Conservation (phyloP, 2,329 filamentous ascomycete species). For the Colletotrichum eremochloae region DNA sequence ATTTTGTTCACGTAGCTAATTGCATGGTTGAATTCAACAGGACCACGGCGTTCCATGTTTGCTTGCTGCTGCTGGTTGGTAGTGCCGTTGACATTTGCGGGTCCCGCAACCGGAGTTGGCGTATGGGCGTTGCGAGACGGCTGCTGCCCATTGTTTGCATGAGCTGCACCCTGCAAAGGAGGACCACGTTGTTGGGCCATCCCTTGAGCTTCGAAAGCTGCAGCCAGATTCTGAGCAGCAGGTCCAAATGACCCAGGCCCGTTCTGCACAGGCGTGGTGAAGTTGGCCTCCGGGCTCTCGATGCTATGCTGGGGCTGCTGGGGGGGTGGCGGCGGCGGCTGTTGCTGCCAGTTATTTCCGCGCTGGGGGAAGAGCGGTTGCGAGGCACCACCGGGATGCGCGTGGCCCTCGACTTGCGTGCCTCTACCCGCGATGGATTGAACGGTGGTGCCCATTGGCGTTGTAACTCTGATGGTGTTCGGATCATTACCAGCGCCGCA, state of each 20-base stretch:
- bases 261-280: constrained; percentile 69
- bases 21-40: constrained; percentile 98
- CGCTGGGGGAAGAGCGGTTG: constrained; percentile 63
- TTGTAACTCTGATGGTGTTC: constrained; percentile 96
- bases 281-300: constrained; percentile 73
- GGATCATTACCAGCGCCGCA: constrained; percentile 94
- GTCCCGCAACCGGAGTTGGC: constrained; percentile 68
- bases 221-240: constrained; percentile 48
- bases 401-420: constrained; percentile 60
- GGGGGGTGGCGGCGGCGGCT: constrained; percentile 7
- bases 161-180: constrained; percentile 49
- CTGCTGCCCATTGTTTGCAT: constrained; percentile 59
- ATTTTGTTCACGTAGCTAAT: constrained; percentile 99
- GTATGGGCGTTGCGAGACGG: constrained; percentile 68
- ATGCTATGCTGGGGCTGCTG: constrained; percentile 70
- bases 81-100: constrained; percentile 72
- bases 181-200: constrained; percentile 51
- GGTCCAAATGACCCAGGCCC: constrained; percentile 63
- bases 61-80: constrained; percentile 64
- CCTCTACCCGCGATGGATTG: constrained; percentile 79
- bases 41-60: constrained; percentile 86
- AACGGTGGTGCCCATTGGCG: constrained; percentile 96
- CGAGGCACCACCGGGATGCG: constrained; percentile 51
- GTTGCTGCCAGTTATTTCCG: constrained; percentile 66
- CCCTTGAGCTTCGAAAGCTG: constrained; percentile 49